These are phyloP conservation scores for Acmispon strigosus DNA, from an alignment of 306 rosid species.

Conservation along the genomic window DNA sequence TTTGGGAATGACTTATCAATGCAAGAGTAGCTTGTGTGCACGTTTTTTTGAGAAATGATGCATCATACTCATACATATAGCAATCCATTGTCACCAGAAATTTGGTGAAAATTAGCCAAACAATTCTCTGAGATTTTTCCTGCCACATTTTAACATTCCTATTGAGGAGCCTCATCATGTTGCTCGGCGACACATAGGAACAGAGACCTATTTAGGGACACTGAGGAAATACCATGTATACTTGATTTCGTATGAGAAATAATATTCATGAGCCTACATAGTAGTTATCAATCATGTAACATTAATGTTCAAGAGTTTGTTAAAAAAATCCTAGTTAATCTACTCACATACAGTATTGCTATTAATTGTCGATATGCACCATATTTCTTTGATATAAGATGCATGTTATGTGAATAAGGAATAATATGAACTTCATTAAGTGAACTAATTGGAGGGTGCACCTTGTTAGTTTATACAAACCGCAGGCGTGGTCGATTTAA, in stretches of 20 bases:
- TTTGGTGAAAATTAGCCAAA: constrained; percentile 29
- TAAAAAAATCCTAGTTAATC: too few relatives aligned
- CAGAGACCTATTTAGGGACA: constrained; percentile 18
- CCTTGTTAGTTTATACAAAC: too few relatives aligned
- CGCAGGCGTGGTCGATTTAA: too few relatives aligned
- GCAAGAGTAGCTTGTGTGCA: constrained; percentile 18
- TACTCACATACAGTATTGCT: too few relatives aligned
- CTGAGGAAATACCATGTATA: not conserved
- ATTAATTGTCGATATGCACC: too few relatives aligned
- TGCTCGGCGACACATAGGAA: constrained; percentile 21
- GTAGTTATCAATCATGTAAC: too few relatives aligned
- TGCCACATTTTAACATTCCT: constrained; percentile 37
- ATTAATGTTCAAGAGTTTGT: too few relatives aligned
- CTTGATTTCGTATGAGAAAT: not conserved
- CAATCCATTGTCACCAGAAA: constrained; percentile 2
- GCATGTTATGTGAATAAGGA: too few relatives aligned
- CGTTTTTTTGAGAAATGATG: constrained; percentile 9
- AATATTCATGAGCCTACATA: too few relatives aligned
- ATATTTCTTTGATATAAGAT: too few relatives aligned
- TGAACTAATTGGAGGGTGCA: too few relatives aligned
- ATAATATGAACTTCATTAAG: too few relatives aligned
- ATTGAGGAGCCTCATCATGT: constrained; percentile 16
- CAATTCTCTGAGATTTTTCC: constrained; percentile 25
- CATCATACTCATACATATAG: constrained; percentile 15
- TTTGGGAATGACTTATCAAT: constrained; percentile 41